phyloP scores from a whole-genome alignment of 1,284 basidiomycete genomes.

The Microbotryum intermedium region DNA sequence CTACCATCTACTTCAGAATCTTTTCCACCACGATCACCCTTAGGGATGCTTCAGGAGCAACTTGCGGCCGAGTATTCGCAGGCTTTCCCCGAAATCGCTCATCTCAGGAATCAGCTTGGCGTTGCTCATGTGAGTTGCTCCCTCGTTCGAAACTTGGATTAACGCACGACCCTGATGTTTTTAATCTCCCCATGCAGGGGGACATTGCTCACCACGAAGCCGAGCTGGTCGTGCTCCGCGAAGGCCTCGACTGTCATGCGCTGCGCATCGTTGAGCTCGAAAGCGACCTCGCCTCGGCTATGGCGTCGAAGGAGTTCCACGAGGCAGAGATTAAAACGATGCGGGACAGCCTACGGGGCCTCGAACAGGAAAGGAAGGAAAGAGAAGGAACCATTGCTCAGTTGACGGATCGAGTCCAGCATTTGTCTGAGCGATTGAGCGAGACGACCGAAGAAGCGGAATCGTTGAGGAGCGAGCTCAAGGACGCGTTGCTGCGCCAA shows the following conservation, averaged over 20 bases:
- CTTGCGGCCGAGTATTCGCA: background rate
- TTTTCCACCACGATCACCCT: no score
- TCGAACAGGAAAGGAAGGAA: background rate
- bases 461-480: conserved; percentile 1
- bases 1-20: no score
- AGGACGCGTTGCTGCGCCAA: background rate
- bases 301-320: background rate
- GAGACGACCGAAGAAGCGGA: background rate
- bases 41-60: background rate
- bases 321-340: background rate
- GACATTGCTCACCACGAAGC: conserved; percentile 1
- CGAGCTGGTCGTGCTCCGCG: conserved; percentile 2
- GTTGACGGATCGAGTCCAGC: background rate
- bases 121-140: background rate
- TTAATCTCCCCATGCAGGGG: background rate
- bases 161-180: no score
- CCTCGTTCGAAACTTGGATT: background rate
- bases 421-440: background rate
- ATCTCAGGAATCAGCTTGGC: conserved; percentile 1
- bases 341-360: background rate
- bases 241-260: background rate
- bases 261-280: background rate
- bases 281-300: background rate
- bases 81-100: background rate
- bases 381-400: background rate